Conservation (phyloP, 306 rosid genomes). For the Coriaria nepalensis region DNA sequence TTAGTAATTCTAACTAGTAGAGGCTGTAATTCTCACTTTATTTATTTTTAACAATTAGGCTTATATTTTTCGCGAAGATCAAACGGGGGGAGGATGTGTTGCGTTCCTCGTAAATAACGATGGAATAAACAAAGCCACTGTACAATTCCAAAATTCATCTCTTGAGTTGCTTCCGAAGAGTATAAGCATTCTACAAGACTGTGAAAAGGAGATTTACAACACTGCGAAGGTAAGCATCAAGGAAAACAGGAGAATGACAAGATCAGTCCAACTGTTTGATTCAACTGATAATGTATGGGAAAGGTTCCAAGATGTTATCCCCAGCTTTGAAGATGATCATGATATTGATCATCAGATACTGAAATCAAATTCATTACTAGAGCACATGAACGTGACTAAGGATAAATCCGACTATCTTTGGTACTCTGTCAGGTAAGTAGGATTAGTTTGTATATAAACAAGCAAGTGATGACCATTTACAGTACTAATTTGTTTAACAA, state of each 20-base stretch:
- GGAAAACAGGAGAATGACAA: conserved; percentile 29
- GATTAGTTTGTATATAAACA: neutral
- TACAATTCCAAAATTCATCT: conserved; percentile 39
- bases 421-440: conserved; percentile 43
- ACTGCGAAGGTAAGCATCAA: conserved; percentile 39
- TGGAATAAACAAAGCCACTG: conserved; percentile 10
- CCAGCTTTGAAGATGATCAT: conserved; percentile 28
- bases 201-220: conserved; percentile 40
- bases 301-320: conserved; percentile 31
- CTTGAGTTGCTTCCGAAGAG: conserved; percentile 42
- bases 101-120: conserved; percentile 55
- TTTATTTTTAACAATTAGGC: conserved; percentile 22
- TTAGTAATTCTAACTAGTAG: neutral
- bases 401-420: conserved; percentile 66
- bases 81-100: conserved; percentile 31
- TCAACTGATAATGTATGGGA: conserved; percentile 32
- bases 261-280: conserved; percentile 22
- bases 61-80: conserved; percentile 37
- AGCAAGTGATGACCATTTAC: too few relatives aligned
- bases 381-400: conserved; percentile 59
- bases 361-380: conserved; percentile 38
- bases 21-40: neutral
- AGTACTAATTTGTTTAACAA: neutral
- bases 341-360: conserved; percentile 2
- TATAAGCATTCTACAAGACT: conserved; percentile 52